These are phyloP conservation scores for Hypocreales sp. DNA, from an alignment of 2,329 filamentous ascomycete species.

Conservation along the genomic window DNA sequence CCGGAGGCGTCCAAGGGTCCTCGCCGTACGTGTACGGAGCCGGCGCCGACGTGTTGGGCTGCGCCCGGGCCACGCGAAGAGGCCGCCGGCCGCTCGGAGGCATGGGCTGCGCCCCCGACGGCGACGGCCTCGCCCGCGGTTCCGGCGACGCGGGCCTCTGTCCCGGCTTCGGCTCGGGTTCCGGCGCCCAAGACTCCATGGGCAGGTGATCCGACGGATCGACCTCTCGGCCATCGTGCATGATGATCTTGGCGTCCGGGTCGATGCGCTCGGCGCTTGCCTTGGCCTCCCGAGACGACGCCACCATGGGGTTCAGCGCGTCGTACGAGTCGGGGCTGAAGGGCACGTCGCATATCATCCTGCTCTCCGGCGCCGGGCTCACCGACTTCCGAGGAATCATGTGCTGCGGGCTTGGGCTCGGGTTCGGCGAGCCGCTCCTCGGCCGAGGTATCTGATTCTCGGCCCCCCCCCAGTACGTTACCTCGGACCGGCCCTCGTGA, in stretches of 20 bases:
- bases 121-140: conserved; percentile 25
- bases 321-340: conserved; percentile 68
- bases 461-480: conserved; percentile 21
- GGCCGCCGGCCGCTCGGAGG: conserved; percentile 33
- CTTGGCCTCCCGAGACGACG: conserved; percentile 16
- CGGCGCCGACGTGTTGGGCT: conserved; percentile 25
- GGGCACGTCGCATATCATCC: conserved; percentile 45
- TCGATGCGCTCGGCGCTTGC: conserved; percentile 26
- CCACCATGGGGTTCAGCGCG: conserved; percentile 46
- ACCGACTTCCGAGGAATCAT: conserved; percentile 57
- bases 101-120: conserved; percentile 37
- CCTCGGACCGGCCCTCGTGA: conserved; percentile 25
- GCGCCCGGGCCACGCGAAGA: conserved; percentile 34
- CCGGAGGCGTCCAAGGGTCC: conserved; percentile 16
- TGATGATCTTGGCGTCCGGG: conserved; percentile 54
- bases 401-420: conserved; percentile 29
- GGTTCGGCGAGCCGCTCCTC: conserved; percentile 23
- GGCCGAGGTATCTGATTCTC: conserved; percentile 11
- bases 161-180: conserved; percentile 41
- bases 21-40: conserved; percentile 14
- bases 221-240: conserved; percentile 58
- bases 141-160: conserved; percentile 13
- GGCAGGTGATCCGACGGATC: conserved; percentile 72
- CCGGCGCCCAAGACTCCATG: conserved; percentile 62
- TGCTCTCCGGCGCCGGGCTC: conserved; percentile 47